phyloP scores from a whole-genome alignment of 495 filamentous ascomycete species.

The Parathielavia appendiculata region DNA sequence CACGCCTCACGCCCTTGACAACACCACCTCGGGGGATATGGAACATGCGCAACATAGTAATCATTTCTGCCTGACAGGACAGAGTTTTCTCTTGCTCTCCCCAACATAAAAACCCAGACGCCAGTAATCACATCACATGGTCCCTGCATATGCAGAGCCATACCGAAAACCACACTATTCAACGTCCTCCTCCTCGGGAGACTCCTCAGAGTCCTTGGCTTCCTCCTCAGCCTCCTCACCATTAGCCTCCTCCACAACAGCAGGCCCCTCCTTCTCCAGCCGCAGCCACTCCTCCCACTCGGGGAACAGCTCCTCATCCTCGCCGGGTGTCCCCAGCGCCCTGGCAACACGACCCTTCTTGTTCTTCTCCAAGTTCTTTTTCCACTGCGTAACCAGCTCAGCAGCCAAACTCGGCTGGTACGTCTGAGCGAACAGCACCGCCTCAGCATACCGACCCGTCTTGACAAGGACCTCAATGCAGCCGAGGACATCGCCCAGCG shows the following conservation, averaged over 20 bases:
- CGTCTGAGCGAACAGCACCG: slow-evolving; percentile 86
- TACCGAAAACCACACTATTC: slow-evolving; percentile 1
- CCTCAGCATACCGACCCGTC: slow-evolving; percentile 75
- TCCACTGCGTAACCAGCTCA: slow-evolving; percentile 71
- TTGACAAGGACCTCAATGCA: slow-evolving; percentile 75
- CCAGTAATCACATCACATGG: slow-evolving; percentile 1
- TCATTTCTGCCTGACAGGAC: too few relatives aligned
- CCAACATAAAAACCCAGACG: background rate
- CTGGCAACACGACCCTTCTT: slow-evolving; percentile 81
- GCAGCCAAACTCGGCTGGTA: slow-evolving; percentile 79
- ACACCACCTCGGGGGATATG: too few relatives aligned
- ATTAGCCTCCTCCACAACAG: slow-evolving; percentile 17
- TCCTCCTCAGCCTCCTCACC: slow-evolving; percentile 18
- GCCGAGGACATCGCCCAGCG: slow-evolving; percentile 72
- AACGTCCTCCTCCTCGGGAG: slow-evolving; percentile 8
- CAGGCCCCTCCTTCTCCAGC: slow-evolving; percentile 64
- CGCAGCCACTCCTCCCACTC: slow-evolving; percentile 89
- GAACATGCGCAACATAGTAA: too few relatives aligned
- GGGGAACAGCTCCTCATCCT: slow-evolving; percentile 89
- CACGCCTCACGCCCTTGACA: too few relatives aligned
- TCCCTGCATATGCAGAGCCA: background rate
- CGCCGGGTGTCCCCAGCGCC: slow-evolving; percentile 74
- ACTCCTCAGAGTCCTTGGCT: too few relatives aligned
- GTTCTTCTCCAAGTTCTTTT: slow-evolving; percentile 66
- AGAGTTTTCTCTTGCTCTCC: slow-evolving; percentile 4